phyloP scores from a whole-genome alignment of 768 basidiomycete genomes.

The Rhizopogon roseolus region DNA sequence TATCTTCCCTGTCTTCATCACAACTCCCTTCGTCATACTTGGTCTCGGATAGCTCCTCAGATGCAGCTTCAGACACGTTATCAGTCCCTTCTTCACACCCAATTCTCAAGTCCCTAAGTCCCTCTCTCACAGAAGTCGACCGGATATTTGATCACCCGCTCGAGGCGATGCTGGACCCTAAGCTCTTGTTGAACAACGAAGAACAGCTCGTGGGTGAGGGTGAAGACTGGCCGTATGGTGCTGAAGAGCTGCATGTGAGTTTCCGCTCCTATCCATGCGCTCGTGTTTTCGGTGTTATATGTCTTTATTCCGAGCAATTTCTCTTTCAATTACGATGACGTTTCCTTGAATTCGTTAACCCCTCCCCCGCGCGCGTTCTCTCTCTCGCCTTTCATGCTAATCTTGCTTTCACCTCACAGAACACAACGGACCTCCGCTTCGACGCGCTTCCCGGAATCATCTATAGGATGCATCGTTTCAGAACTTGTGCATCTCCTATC shows the following conservation, averaged over 20 bases:
- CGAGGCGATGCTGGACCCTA: conserved; percentile 64
- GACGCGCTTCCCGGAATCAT: conserved; percentile 42
- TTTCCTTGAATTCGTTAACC: background rate
- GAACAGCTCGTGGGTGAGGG: conserved; percentile 49
- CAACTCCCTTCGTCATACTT: too few relatives aligned
- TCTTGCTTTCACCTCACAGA: conserved; percentile 33
- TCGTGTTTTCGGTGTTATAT: background rate
- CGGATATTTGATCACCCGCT: conserved; percentile 79
- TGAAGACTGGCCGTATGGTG: conserved; percentile 71
- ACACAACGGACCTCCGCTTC: conserved; percentile 46
- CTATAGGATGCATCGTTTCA: conserved; percentile 84
- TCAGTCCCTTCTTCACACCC: conserved; percentile 6
- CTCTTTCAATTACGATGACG: background rate
- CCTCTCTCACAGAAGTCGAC: conserved; percentile 67
- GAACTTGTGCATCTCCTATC: conserved; percentile 71
- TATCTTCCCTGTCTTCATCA: conserved; percentile 37
- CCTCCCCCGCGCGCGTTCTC: too few relatives aligned
- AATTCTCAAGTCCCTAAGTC: conserved; percentile 47
- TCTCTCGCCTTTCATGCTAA: background rate
- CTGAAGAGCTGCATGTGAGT: conserved; percentile 68
- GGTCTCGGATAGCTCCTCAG: background rate
- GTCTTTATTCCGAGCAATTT: background rate
- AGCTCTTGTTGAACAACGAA: conserved; percentile 32
- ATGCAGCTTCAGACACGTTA: background rate
- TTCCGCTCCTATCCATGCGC: background rate